Conservation (phyloP, 2,329 filamentous ascomycete genomes). For the Hymenoscyphus fructigenus region DNA sequence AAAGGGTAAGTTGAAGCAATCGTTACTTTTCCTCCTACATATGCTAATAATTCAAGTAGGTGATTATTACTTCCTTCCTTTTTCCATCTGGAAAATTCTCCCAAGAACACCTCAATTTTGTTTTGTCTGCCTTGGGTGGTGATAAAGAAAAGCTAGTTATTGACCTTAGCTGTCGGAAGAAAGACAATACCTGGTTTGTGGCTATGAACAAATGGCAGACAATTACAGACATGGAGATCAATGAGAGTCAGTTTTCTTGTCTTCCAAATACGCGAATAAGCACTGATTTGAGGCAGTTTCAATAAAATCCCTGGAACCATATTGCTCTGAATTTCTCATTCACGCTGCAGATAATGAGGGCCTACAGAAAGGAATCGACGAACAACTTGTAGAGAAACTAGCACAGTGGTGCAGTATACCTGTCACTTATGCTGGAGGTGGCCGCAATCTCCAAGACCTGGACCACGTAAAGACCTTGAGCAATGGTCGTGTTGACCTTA, state of each 20-base stretch:
- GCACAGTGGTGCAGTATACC: slow-evolving; percentile 87
- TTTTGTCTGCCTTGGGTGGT: slow-evolving; percentile 70
- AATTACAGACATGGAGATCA: slow-evolving; percentile 93
- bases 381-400: slow-evolving; percentile 73
- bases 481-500: slow-evolving; percentile 80
- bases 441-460: slow-evolving; percentile 76
- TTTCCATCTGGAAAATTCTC: slow-evolving; percentile 86
- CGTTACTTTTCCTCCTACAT: neutral
- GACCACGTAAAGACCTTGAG: slow-evolving; percentile 79
- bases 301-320: slow-evolving; percentile 78
- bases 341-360: slow-evolving; percentile 97
- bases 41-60: slow-evolving; percentile 52
- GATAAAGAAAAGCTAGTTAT: slow-evolving; percentile 85
- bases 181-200: slow-evolving; percentile 80
- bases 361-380: slow-evolving; percentile 86
- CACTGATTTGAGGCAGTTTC: slow-evolving; percentile 57
- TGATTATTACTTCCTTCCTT: slow-evolving; percentile 94
- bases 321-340: slow-evolving; percentile 95
- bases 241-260: slow-evolving; percentile 60
- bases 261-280: slow-evolving; percentile 1
- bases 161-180: slow-evolving; percentile 85
- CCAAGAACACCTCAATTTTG: slow-evolving; percentile 68
- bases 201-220: slow-evolving; percentile 99
- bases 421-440: slow-evolving; percentile 96
- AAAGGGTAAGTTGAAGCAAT: slow-evolving; percentile 62